A percentile compares a stretch with the other conserved stretches of the same genome.
Conservation (phyloP, 768 basidiomycete genomes). For the Suillus cothurnatus region DNA sequence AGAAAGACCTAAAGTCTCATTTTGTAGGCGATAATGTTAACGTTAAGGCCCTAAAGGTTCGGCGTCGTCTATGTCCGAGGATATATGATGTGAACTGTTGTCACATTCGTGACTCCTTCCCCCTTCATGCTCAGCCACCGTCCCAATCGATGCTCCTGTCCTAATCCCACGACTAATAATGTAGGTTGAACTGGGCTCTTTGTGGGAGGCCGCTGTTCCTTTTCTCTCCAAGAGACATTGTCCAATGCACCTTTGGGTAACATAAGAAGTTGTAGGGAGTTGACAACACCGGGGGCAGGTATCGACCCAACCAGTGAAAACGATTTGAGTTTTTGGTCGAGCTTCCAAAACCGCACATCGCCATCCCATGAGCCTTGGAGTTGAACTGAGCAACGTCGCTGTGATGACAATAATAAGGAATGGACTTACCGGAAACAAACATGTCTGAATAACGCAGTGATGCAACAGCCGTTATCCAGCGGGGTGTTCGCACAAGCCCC, state of each 20-base stretch:
- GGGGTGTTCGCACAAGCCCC: constrained; percentile 72
- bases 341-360: constrained; percentile 85
- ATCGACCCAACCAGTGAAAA: constrained; percentile 71
- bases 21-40: neutral
- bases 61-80: constrained; percentile 36
- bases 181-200: constrained; percentile 30
- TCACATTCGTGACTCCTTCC: constrained; percentile 69
- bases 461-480: constrained; percentile 90
- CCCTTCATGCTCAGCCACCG: constrained; percentile 84
- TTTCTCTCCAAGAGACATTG: constrained; percentile 44
- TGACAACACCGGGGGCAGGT: constrained; percentile 77
- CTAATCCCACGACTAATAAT: constrained; percentile 77
- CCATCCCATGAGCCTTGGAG: constrained; percentile 95
- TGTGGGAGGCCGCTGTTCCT: constrained; percentile 13
- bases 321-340: constrained; percentile 76
- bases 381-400: constrained; percentile 6
- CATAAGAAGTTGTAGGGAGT: constrained; percentile 82
- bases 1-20: neutral
- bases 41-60: neutral
- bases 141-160: constrained; percentile 88
- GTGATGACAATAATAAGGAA: neutral
- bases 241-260: constrained; percentile 46
- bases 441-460: constrained; percentile 87
- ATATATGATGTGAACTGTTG: constrained; percentile 62
- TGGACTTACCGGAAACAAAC: constrained; percentile 77